Percentiles rank a stretch among this genome's conserved stretches.
phyloP scores from a whole-genome alignment of 2,329 filamentous ascomycete genomes.

The Knoxdaviesia proteae region DNA sequence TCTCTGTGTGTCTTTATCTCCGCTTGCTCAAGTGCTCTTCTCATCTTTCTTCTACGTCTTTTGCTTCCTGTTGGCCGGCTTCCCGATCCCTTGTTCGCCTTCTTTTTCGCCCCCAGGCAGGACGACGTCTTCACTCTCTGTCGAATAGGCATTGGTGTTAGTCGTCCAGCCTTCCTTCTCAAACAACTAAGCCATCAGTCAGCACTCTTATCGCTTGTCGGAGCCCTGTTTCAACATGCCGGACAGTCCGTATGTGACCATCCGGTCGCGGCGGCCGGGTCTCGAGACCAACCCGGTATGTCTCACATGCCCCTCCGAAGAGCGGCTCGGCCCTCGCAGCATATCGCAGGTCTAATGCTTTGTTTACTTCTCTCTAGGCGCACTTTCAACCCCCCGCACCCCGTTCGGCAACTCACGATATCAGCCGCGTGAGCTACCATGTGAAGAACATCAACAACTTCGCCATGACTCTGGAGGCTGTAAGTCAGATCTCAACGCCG shows the following conservation, averaged over 20 bases:
- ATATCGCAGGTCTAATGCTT: not conserved
- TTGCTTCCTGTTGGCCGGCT: too few relatives aligned
- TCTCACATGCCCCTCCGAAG: not conserved
- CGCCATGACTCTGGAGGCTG: slow-evolving; percentile 31
- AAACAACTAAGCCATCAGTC: too few relatives aligned
- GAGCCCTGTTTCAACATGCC: slow-evolving; percentile 13
- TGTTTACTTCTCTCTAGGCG: slow-evolving; percentile 3
- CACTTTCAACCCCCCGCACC: slow-evolving; percentile 8
- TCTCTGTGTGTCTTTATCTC: too few relatives aligned
- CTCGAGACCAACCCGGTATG: slow-evolving; percentile 2
- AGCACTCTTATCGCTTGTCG: too few relatives aligned
- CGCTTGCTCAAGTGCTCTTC: too few relatives aligned
- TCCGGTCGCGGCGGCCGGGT: slow-evolving; percentile 24
- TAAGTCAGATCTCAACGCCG: slow-evolving; percentile 12
- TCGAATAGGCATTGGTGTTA: too few relatives aligned
- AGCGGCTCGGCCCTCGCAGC: too few relatives aligned
- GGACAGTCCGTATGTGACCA: slow-evolving; percentile 29
- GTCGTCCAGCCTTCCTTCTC: too few relatives aligned
- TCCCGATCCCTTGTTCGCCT: too few relatives aligned
- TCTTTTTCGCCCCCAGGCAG: too few relatives aligned
- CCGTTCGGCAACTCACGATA: slow-evolving; percentile 30
- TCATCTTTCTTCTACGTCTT: too few relatives aligned
- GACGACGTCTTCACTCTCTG: too few relatives aligned
- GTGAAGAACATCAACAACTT: slow-evolving; percentile 34
- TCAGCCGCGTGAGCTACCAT: slow-evolving; percentile 35